These are phyloP conservation scores for Hyaloscypha hepaticicola DNA, from an alignment of 495 filamentous ascomycete genomes.

Conservation along the genomic window DNA sequence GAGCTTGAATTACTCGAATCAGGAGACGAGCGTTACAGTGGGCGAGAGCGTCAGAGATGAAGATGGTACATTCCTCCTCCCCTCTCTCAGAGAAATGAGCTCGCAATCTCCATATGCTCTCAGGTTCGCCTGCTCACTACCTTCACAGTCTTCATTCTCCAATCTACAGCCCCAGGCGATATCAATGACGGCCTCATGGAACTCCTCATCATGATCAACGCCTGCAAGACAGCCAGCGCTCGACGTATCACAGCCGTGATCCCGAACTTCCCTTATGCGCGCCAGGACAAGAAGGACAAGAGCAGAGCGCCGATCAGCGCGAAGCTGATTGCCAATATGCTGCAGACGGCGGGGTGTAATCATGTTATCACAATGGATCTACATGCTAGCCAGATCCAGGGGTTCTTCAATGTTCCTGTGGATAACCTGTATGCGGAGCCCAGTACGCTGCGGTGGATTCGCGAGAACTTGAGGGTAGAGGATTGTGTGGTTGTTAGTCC, in stretches of 20 bases:
- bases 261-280: constrained; percentile 98
- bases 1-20: constrained; percentile 95
- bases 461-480: constrained; percentile 76
- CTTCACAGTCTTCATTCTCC: constrained; percentile 81
- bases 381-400: constrained; percentile 76
- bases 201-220: constrained; percentile 97
- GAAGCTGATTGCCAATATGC: constrained; percentile 95
- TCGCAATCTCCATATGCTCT: constrained; percentile 7
- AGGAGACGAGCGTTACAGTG: constrained; percentile 95
- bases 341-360: constrained; percentile 88
- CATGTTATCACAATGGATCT: constrained; percentile 90
- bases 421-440: constrained; percentile 98
- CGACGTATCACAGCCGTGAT: constrained; percentile 89
- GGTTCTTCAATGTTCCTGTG: constrained; percentile 97
- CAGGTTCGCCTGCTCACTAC: no score
- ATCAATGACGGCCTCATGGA: constrained; percentile 99
- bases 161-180: constrained; percentile 92
- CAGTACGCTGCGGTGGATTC: constrained; percentile 85
- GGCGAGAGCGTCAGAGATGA: constrained; percentile 96
- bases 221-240: constrained; percentile 95
- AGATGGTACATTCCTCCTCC: constrained; percentile 62
- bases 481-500: constrained; percentile 95
- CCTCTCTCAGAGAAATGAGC: constrained; percentile 16
- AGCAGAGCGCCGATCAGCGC: constrained; percentile 87
- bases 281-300: constrained; percentile 99